Evolutionary conservation across 306 rosid genomes (phyloP).

Genomic region (Mucuna pruriens): DNA sequence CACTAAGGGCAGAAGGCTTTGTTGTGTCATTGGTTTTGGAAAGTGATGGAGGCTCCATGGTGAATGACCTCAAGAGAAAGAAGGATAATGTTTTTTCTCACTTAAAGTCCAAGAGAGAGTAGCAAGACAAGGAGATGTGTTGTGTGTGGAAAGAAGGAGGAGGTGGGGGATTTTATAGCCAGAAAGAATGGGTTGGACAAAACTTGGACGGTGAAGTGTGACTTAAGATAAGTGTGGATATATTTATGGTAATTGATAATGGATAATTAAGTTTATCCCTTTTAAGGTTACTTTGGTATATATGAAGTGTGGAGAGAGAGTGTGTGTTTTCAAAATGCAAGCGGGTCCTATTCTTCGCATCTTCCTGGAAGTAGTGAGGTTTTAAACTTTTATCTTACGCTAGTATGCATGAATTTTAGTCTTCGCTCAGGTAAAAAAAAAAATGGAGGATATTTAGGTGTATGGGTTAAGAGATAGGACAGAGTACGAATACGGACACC

Average conservation of each 20-base stretch:
- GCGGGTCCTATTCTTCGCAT: neutral
- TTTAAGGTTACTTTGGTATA: neutral
- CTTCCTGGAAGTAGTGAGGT: no score
- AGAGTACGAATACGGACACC: neutral
- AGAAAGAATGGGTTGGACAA: neutral
- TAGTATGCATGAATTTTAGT: neutral
- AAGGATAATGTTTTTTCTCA: neutral
- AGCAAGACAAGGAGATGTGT: neutral
- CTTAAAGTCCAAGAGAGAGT: no score
- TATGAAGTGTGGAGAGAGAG: neutral
- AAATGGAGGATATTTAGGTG: no score
- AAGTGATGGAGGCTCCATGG: neutral
- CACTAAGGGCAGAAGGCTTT: neutral
- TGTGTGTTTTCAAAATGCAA: neutral
- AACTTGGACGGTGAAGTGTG: neutral
- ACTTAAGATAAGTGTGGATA: neutral
- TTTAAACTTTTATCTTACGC: no score
- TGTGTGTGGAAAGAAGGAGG: neutral
- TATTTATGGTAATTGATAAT: neutral
- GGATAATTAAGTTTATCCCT: neutral
- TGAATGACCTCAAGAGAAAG: neutral
- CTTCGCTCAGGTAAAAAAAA: neutral
- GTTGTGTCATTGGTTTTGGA: neutral
- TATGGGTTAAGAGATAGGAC: neutral
- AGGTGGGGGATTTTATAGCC: neutral